Percentiles rank a stretch among this genome's conserved stretches.
These are phyloP conservation scores for Fagopyrum homotropicum DNA, from an alignment of 148 eudicot genomes.

Conservation along the genomic window DNA sequence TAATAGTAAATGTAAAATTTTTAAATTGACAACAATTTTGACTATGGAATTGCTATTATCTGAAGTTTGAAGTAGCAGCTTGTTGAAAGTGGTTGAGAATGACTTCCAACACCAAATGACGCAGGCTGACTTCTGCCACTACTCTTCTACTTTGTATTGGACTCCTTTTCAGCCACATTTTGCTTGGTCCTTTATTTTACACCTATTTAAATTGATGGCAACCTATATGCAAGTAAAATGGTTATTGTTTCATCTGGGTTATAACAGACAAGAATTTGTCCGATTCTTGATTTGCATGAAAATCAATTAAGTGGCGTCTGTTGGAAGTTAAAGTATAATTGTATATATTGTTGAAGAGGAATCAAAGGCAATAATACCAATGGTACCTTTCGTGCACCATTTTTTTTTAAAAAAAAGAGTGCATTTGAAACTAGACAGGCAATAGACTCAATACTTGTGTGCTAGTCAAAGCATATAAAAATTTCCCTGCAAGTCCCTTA, in stretches of 20 bases:
- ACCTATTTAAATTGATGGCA: not conserved
- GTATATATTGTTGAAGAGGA: too few relatives aligned
- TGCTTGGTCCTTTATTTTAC: not conserved
- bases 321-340: too few relatives aligned
- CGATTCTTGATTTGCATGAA: not conserved
- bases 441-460: not conserved
- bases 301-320: too few relatives aligned
- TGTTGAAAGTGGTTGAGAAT: not conserved
- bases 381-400: too few relatives aligned
- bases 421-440: not conserved
- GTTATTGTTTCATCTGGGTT: not conserved
- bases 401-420: too few relatives aligned
- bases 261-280: not conserved
- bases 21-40: too few relatives aligned
- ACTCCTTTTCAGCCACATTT: not conserved
- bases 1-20: not conserved
- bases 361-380: too few relatives aligned
- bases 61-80: not conserved
- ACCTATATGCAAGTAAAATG: not conserved
- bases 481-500: not conserved
- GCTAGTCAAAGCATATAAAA: not conserved
- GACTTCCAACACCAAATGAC: not conserved
- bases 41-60: not conserved
- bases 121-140: not conserved
- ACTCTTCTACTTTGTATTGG: not conserved